Base-by-base conservation (phyloP, 179 eudicot species). In the Actinidia arguta region DNA sequence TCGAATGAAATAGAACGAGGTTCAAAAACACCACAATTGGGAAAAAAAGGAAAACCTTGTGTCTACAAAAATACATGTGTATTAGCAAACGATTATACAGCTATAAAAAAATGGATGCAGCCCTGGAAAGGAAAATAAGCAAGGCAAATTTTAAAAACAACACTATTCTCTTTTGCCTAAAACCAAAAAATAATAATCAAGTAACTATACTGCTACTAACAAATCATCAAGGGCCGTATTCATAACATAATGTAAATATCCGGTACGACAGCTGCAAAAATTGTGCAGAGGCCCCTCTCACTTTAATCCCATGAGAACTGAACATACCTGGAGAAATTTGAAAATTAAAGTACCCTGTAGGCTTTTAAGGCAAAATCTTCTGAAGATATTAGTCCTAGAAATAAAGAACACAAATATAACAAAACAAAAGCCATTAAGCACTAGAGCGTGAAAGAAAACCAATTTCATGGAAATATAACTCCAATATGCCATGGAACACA, bases 241-340 rank as follows among this genome's bases (percentile, higher is more conserved):
- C 20, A 3, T 50, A 8, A 56, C 8, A 8, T 39, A 47, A 2
- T 27, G 17, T 4, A 44, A 61, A 27, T 50, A n/a, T n/a, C 39
- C 18, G 8, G 9, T 48, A 11, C 17, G 3, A 50, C 47, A 16
- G 47, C 73, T 17, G 11, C 74, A 78, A 52, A 50, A 64, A 20
- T 58, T 58, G 66, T 22, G 51, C 4, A 77, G 46, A 14, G 69
- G 27, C 69, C 55, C 80, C 6, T 50, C 58, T 51, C 31, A 11
- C 25, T 24, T 22, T 50, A 5, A 64, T 64, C 81, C 71, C 50
- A 22, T 6, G 50, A 64, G 63, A 50, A n/a, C 44, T 22, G 27
- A 18, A 50, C 66, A 78, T 42, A 64, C 81, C 81, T 78, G 74
- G 81, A 27, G 3, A 31, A 78, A 42, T 13, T 78, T 31, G 47